These are phyloP conservation scores for Neonectria faginata DNA, from an alignment of 2,329 filamentous ascomycete genomes.

Conservation along the genomic window DNA sequence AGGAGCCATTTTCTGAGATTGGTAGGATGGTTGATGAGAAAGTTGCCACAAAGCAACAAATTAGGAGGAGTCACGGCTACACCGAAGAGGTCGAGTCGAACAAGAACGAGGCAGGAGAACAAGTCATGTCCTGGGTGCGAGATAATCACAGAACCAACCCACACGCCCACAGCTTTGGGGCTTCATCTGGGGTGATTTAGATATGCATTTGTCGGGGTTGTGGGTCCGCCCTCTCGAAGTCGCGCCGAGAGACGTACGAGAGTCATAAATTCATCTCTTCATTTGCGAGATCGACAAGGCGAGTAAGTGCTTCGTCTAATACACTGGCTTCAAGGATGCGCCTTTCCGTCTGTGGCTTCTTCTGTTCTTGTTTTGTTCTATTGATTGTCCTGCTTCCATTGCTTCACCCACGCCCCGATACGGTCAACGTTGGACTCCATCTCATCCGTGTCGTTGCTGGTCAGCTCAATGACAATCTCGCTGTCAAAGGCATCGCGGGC, in stretches of 20 bases:
- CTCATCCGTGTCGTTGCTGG: conserved; percentile 83
- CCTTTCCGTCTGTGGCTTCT: background rate
- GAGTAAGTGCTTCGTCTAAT: background rate
- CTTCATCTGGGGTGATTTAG: background rate
- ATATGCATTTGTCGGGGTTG: conserved; percentile 26
- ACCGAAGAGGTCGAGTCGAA: background rate
- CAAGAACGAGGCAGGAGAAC: background rate
- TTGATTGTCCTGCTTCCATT: conserved; percentile 78
- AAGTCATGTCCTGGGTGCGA: background rate
- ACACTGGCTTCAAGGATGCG: background rate
- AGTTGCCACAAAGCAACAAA: background rate
- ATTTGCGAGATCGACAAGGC: too few species aligned
- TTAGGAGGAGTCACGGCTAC: background rate
- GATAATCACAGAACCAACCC: conserved; percentile 5
- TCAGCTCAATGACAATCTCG: conserved; percentile 89
- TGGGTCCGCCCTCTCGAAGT: background rate
- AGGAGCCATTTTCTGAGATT: conserved; percentile 53
- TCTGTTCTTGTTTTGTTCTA: conserved; percentile 3
- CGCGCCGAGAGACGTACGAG: background rate
- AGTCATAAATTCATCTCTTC: background rate
- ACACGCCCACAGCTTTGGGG: background rate
- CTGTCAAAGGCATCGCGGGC: conserved; percentile 87
- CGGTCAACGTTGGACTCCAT: conserved; percentile 90
- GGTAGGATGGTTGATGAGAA: background rate
- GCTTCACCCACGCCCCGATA: conserved; percentile 82